Evolutionary conservation across 805 yeast species (phyloP).

Genomic region (Cyberlindnera mycetangii): DNA sequence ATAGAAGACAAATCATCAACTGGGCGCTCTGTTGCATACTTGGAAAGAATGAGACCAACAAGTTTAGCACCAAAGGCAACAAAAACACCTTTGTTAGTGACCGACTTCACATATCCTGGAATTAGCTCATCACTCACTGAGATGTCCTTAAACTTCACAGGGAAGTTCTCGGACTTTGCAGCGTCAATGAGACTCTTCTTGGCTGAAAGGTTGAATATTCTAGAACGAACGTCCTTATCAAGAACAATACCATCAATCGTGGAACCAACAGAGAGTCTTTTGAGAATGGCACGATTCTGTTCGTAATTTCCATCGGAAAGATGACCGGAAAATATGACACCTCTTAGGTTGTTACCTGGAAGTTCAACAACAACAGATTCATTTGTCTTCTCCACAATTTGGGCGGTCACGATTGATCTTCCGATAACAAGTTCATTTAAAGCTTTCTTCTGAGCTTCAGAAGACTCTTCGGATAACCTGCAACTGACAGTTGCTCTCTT

Average conservation of each 20-base stretch:
- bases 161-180: conserved; percentile 52
- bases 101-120: conserved; percentile 75
- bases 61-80: conserved; percentile 77
- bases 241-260: conserved; percentile 58
- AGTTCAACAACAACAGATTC: conserved; percentile 69
- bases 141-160: conserved; percentile 59
- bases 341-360: conserved; percentile 47
- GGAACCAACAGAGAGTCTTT: conserved; percentile 62
- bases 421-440: conserved; percentile 55
- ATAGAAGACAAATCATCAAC: conserved; percentile 50
- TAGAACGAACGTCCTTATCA: conserved; percentile 59
- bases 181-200: conserved; percentile 68
- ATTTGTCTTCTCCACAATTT: conserved; percentile 70
- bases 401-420: conserved; percentile 54
- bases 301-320: conserved; percentile 73
- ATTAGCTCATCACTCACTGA: conserved; percentile 43
- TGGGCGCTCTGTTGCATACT: conserved; percentile 57
- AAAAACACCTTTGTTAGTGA: conserved; percentile 79
- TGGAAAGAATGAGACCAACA: conserved; percentile 79
- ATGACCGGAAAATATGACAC: conserved; percentile 72
- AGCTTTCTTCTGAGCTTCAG: conserved; percentile 42
- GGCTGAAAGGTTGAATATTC: conserved; percentile 58
- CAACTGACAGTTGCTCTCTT: conserved; percentile 69
- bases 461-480: conserved; percentile 55
- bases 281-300: conserved; percentile 63